Evolutionary conservation across 2,329 filamentous ascomycete species (phyloP).

Genomic region (Podosphaera xanthii): DNA sequence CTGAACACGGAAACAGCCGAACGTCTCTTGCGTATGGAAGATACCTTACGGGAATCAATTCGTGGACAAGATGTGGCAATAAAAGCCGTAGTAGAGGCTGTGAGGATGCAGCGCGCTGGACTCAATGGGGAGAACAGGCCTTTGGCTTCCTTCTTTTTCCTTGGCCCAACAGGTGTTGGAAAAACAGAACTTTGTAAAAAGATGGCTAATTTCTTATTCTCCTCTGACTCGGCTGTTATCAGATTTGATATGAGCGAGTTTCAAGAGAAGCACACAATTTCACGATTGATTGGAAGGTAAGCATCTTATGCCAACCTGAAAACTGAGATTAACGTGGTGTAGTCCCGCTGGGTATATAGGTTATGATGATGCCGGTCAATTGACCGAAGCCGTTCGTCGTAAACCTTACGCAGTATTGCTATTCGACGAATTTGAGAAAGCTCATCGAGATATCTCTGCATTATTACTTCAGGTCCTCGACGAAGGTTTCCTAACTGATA

Average conservation of each 20-base stretch:
- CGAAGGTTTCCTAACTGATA: conserved; percentile 86
- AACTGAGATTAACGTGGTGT: background rate
- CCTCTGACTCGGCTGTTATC: conserved; percentile 71
- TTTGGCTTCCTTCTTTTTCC: conserved; percentile 88
- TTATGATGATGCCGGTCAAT: conserved; percentile 87
- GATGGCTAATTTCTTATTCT: conserved; percentile 80
- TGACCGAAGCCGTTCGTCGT: conserved; percentile 82
- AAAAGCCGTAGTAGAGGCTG: conserved; percentile 73
- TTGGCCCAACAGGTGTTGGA: conserved; percentile 86
- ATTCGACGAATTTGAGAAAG: conserved; percentile 96
- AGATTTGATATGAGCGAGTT: conserved; percentile 97
- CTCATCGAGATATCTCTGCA: conserved; percentile 81
- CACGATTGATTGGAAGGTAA: conserved; percentile 51
- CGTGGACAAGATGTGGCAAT: conserved; percentile 89
- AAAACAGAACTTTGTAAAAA: conserved; percentile 97
- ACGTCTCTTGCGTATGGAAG: conserved; percentile 90
- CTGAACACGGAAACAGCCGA: conserved; percentile 85
- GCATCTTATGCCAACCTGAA: background rate
- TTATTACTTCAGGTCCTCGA: conserved; percentile 84
- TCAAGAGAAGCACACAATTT: conserved; percentile 91
- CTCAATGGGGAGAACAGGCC: conserved; percentile 80
- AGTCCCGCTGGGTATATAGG: conserved; percentile 87
- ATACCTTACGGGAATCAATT: conserved; percentile 59
- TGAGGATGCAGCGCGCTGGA: conserved; percentile 80
- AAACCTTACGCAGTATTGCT: conserved; percentile 90